Base-by-base conservation (phyloP, 2,329 filamentous ascomycete genomes). In the Pestalotiopsis sp. region DNA sequence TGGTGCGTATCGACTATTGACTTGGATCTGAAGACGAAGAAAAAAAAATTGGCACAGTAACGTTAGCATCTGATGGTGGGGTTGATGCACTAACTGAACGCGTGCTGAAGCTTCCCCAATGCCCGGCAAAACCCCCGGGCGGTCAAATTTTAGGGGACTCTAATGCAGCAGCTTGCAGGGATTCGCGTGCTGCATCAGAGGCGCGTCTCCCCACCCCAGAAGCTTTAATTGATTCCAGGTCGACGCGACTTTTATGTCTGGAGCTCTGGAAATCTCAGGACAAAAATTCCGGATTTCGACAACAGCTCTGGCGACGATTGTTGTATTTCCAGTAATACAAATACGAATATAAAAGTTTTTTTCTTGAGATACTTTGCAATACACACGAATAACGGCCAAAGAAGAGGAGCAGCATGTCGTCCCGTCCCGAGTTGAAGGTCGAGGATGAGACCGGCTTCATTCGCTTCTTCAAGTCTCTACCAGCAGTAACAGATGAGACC, bases 381-480 rank as follows among this genome's bases (percentile, higher is more conserved):
- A n/a, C 45, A 52, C 7, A 52, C 45, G 6, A 52, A 52, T 3
- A 23, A 9, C 5, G 5, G 11, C 7, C 13, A 27, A 27, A 59
- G 6, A 20, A 17, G 20, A 11, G 25, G 13, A 23, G 14, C 41
- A 76, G 36, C 57, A 89, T 89, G 86, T 83, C 82, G 66, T 87
- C 86, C 49, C 79, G 87, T 71, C 87, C 87, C 13, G 87, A 89
- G 74, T 81, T 89, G 71, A 88, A 87, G 77, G 94, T 98, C 78
- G 97, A 99, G 77, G 96, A 99, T 78, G 96, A 99, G 84, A 91
- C 92, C 77, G 94, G 95, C 74, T 99, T 99, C 85, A 98, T 98
- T 83, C 94, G 92, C 74, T 97, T 94, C 84, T 99, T 97, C 86
- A 95, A 95, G 75, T 92, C 91, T n/a, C 87, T 99, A 2, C 90